Conservation (phyloP, 495 filamentous ascomycete species). For the Penicillium tannophilum region DNA sequence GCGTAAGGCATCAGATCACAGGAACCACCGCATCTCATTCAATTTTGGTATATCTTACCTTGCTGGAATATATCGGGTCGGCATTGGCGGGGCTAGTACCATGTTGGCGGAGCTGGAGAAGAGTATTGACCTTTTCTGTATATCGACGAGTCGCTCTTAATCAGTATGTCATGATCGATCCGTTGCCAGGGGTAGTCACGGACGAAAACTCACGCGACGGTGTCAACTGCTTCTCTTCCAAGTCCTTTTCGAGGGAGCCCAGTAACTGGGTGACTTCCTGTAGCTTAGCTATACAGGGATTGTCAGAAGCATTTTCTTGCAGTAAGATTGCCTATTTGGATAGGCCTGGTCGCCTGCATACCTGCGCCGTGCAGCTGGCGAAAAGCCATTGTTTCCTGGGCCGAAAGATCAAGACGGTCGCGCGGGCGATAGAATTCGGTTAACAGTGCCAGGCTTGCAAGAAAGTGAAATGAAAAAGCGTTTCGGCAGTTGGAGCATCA, state of each 20-base stretch:
- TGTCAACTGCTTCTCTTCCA: constrained; percentile 53
- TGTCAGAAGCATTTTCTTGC: not conserved
- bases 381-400: constrained; percentile 17
- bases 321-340: not conserved
- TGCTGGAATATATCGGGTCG: constrained; percentile 77
- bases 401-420: not conserved
- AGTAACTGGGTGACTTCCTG: constrained; percentile 63
- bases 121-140: constrained; percentile 61
- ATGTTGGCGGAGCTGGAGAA: constrained; percentile 78
- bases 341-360: constrained; percentile 26
- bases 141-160: not conserved
- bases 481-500: too few species aligned
- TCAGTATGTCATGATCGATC: not conserved
- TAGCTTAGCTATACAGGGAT: constrained; percentile 56
- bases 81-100: constrained; percentile 71
- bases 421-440: not conserved
- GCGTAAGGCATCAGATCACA: constrained; percentile 23
- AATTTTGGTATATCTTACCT: constrained; percentile 48
- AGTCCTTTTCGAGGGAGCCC: constrained; percentile 58
- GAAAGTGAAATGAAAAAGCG: too few species aligned
- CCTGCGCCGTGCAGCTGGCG: constrained; percentile 35
- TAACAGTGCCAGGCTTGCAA: not conserved
- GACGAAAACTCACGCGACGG: constrained; percentile 54
- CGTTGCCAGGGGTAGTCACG: not conserved
- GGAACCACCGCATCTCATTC: not conserved